phyloP scores from a whole-genome alignment of 108 stramenopile species.

The Tribonema minus region DNA sequence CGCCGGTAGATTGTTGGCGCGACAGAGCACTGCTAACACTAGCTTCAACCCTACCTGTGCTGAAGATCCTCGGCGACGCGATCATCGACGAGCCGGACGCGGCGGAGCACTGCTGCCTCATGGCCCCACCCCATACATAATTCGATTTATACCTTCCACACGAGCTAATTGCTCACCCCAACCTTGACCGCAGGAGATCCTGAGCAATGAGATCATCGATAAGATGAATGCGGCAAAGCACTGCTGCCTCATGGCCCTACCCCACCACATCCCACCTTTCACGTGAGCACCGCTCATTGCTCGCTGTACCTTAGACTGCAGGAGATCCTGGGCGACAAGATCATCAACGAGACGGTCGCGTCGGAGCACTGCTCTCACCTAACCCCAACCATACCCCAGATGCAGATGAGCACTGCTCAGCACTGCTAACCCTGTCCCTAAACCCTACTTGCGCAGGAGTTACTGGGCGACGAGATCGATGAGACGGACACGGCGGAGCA shows the following conservation, averaged over 20 bases:
- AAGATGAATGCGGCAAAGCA: background rate
- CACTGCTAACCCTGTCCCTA: background rate
- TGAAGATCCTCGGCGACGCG: no score
- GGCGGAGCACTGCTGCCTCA: no score
- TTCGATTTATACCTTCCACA: background rate
- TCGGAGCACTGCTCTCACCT: no score
- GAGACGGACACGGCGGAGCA: background rate
- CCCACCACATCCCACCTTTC: background rate
- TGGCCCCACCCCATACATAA: no score
- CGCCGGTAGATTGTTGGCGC: no score
- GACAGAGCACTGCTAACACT: no score
- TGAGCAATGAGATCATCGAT: constrained; percentile 43
- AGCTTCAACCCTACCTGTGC: no score
- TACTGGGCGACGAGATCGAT: background rate
- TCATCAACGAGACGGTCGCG: no score
- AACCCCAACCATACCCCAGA: no score
- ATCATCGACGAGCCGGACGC: no score
- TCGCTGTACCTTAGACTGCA: background rate
- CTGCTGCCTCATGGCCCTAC: background rate
- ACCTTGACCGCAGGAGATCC: background rate
- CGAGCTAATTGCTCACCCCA: background rate
- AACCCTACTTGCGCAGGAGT: background rate
- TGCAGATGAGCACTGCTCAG: background rate
- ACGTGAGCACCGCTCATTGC: no score
- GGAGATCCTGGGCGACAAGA: no score